Base-by-base conservation (phyloP, 106 monocot genomes). In the Platanthera zijinensis region DNA sequence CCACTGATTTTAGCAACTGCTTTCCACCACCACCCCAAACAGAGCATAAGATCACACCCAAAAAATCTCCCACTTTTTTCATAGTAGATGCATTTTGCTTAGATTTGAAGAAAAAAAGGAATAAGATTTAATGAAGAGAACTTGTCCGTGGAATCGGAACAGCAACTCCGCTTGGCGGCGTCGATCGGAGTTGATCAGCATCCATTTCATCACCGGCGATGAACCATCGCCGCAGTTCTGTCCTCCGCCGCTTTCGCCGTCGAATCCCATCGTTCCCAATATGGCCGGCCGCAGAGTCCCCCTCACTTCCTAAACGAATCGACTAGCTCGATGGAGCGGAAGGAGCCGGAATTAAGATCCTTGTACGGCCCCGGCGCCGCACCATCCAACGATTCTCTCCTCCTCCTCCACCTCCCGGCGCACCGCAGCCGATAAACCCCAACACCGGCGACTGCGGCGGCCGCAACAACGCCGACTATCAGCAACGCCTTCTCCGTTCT, bases 271-370 rank as follows among this genome's bases (percentile, higher is more conserved):
- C 59, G 59, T 17, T n/a, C 17, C 39, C 67, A 8, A n/a, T 59
- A 67, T 67, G 3, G 67, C 11, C 22, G 12, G 25, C 67, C 0
- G 30, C 14, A 11, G 32, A 67, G 10, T 12, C 22, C 22, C 12
- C 32, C 4, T 46, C 48, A 78, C 19, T 78, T 81, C 61, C 74
- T 79, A 25, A 77, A 84, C 4, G 88, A 83, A 14, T 75, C 39
- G 21, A 85, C 51, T 32, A 89, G 64, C 74, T 89, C 89, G 59
- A 89, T 76, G 5, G 81, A 83, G 6, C 79, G 54, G 48, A 89
- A 89, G 47, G 81, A 80, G 48, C 75, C 73, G 2, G 76, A 77
- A 0, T 66, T 79, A 25, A 93, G 77, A 84, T 85, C 83, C 77
- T 86, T 88, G 73, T 93, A 93, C 2, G 86, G 50, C 25, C 83